Percentiles rank a stretch among this genome's conserved stretches.
Conservation (phyloP, 2,329 filamentous ascomycete genomes). For the Seiridium unicorne region DNA sequence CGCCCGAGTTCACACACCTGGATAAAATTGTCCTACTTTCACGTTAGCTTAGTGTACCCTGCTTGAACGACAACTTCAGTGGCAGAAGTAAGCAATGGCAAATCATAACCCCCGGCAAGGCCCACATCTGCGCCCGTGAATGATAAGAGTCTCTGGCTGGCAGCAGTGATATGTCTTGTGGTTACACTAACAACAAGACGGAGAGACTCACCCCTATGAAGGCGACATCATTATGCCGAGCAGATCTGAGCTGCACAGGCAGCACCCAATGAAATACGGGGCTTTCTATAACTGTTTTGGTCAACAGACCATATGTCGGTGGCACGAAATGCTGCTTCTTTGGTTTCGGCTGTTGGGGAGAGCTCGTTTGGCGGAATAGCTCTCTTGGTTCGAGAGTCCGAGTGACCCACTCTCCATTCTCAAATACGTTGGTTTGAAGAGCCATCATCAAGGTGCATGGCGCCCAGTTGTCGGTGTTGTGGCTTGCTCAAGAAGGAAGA, state of each 20-base stretch:
- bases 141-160: too few relatives aligned
- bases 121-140: too few relatives aligned
- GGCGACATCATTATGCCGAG: slow-evolving; percentile 74
- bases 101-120: background rate
- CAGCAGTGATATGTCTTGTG: background rate
- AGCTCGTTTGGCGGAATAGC: slow-evolving; percentile 26
- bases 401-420: slow-evolving; percentile 57
- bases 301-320: slow-evolving; percentile 69
- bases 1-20: slow-evolving; percentile 73
- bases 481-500: too few relatives aligned
- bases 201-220: slow-evolving; percentile 69
- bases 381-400: slow-evolving; percentile 43
- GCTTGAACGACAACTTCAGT: background rate
- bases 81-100: background rate
- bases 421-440: slow-evolving; percentile 53
- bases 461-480: background rate
- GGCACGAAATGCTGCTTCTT: slow-evolving; percentile 29
- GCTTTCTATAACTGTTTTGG: slow-evolving; percentile 74
- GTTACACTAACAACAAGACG: background rate
- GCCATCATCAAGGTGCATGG: slow-evolving; percentile 33
- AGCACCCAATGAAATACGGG: slow-evolving; percentile 75
- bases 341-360: slow-evolving; percentile 31
- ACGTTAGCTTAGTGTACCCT: slow-evolving; percentile 15
- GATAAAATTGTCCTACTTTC: slow-evolving; percentile 67
- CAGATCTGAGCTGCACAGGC: slow-evolving; percentile 73